phyloP scores from a whole-genome alignment of 2,329 filamentous ascomycete genomes.

The Hymenoscyphus infarciens region DNA sequence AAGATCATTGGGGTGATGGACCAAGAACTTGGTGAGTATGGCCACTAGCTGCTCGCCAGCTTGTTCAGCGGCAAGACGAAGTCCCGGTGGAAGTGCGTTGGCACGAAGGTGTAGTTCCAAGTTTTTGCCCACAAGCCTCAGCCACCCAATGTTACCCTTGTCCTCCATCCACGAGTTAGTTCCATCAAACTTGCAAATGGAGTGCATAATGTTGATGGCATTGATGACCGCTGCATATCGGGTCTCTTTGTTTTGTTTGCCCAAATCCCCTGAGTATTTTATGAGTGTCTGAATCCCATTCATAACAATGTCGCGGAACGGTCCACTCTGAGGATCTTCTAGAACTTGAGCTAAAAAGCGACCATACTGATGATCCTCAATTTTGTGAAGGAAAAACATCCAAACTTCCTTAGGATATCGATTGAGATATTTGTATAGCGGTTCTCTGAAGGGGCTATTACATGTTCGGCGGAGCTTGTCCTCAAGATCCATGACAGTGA shows the following conservation, averaged over 20 bases:
- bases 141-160: conserved; percentile 56
- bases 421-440: conserved; percentile 90
- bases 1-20: conserved; percentile 69
- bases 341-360: conserved; percentile 88
- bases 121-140: conserved; percentile 68
- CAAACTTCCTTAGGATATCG: conserved; percentile 88
- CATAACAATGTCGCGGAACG: conserved; percentile 71
- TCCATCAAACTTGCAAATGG: conserved; percentile 63
- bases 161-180: conserved; percentile 69
- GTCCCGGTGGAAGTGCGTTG: conserved; percentile 64
- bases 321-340: conserved; percentile 67
- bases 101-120: conserved; percentile 70
- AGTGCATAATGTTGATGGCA: conserved; percentile 78
- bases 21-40: conserved; percentile 77
- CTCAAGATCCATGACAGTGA: conserved; percentile 87
- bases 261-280: conserved; percentile 59
- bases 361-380: conserved; percentile 84
- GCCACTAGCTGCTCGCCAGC: conserved; percentile 83
- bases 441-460: conserved; percentile 85
- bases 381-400: conserved; percentile 70
- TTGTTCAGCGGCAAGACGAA: conserved; percentile 84
- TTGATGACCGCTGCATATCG: conserved; percentile 72
- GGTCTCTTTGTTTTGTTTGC: conserved; percentile 65
- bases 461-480: conserved; percentile 80
- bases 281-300: conserved; percentile 71